phyloP scores from a whole-genome alignment of 2,329 filamentous ascomycete species.

The Fusarium sp. region DNA sequence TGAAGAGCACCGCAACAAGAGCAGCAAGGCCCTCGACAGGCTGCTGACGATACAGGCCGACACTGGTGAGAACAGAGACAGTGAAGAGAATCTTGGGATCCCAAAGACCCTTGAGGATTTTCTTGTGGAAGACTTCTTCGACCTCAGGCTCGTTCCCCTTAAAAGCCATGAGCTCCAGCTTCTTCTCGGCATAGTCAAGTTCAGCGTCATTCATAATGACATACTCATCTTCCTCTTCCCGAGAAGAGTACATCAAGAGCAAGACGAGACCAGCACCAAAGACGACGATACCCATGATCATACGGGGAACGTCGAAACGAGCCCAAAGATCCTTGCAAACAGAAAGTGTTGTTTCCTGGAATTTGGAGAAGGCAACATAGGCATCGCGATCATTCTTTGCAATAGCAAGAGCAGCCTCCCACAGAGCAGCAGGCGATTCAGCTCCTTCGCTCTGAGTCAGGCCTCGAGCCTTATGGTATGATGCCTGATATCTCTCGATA shows the following conservation, averaged over 20 bases:
- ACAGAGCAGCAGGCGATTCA: conserved; percentile 56
- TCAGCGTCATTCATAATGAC: conserved; percentile 67
- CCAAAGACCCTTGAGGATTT: conserved; percentile 54
- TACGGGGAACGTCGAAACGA: conserved; percentile 87
- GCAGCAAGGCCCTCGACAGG: conserved; percentile 55
- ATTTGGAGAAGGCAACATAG: conserved; percentile 74
- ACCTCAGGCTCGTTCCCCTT: conserved; percentile 57
- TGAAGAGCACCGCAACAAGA: conserved; percentile 52
- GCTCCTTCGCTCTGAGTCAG: conserved; percentile 69
- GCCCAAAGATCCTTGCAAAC: conserved; percentile 91
- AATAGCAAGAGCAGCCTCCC: conserved; percentile 61
- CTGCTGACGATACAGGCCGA: conserved; percentile 51
- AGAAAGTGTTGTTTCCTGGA: conserved; percentile 81
- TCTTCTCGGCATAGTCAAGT: conserved; percentile 70
- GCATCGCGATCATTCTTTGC: conserved; percentile 56
- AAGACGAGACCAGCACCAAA: conserved; percentile 75
- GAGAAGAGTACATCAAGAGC: conserved; percentile 79
- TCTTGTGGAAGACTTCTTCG: conserved; percentile 52
- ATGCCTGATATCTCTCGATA: conserved; percentile 87
- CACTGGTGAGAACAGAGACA: conserved; percentile 46
- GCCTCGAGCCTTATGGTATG: conserved; percentile 81
- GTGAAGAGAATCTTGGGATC: conserved; percentile 52
- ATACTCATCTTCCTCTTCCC: conserved; percentile 66
- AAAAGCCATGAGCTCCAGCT: conserved; percentile 62
- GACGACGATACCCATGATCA: conserved; percentile 82